Conservation (phyloP, 202 grass and related monocot species). For the Hordeum pubiflorum region DNA sequence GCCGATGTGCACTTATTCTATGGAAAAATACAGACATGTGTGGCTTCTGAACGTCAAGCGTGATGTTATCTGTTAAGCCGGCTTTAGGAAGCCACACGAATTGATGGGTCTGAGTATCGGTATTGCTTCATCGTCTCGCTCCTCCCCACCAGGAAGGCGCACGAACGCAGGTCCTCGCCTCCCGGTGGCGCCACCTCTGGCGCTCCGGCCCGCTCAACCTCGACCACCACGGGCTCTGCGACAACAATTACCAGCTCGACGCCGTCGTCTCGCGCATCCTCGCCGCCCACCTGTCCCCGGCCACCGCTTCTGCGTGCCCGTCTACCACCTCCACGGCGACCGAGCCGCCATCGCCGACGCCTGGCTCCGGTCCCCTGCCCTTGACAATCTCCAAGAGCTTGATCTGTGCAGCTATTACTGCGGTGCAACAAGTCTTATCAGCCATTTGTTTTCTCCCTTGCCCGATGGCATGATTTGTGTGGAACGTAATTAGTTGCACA, state of each 20-base stretch:
- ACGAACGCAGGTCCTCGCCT: constrained; percentile 12
- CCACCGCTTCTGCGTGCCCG: not conserved
- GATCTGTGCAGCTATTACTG: not conserved
- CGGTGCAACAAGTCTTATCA: no score
- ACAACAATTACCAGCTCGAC: not conserved
- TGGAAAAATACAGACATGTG: not conserved
- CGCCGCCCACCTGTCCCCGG: not conserved
- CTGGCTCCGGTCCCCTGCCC: not conserved
- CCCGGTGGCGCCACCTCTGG: constrained; percentile 31
- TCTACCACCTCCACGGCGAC: not conserved
- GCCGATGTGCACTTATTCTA: not conserved
- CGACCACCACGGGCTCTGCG: not conserved
- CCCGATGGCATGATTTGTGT: not conserved
- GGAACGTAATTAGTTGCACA: not conserved
- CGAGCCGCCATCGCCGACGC: not conserved
- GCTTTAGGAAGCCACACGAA: not conserved
- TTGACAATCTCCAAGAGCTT: not conserved
- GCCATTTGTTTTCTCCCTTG: not conserved
- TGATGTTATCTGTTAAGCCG: not conserved
- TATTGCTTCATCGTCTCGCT: not conserved
- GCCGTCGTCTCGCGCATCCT: not conserved
- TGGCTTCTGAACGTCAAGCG: not conserved
- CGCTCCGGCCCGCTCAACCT: constrained; percentile 9
- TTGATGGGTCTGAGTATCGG: not conserved
- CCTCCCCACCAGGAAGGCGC: not conserved